Base-by-base conservation (phyloP, 2,329 filamentous ascomycete species). In the Myriosclerotinia scirpicola region DNA sequence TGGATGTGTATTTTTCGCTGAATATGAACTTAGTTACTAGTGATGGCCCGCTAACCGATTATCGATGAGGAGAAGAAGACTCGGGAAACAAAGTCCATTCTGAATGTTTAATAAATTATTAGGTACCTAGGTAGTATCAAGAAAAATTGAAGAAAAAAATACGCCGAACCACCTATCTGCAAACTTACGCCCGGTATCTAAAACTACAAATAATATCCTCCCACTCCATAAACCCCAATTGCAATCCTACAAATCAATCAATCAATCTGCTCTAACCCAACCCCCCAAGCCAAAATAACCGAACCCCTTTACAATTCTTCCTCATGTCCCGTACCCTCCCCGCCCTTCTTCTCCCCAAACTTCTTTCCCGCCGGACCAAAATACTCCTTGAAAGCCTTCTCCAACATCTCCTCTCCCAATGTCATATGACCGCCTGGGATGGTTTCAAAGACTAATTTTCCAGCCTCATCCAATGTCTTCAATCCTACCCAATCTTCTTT, bases 401-500 rank as follows among this genome's bases (percentile, higher is more conserved):
- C 84, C 74, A 98, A 76, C 40, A 89, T 77, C 72, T 90, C 81
- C 14, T 91, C 86, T 0, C 81, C 79, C 69, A 98, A 80, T 69
- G 88, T 80, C 93, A 99, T 98, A 80, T 99, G 95, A 34, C 86
- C 85, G 0, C 94, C 95, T 5, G 87, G 82, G 0, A 87, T 84
- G 2, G 82, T 87, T 76, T 87, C 82, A 78, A 97, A 97, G 66
- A 88, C 84, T 73, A 99, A 80, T 1, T 86, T 91, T 3, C 90
- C 91, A 80, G 90, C 90, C 77, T 89, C 80, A 79, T 97, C 93
- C 74, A 99, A 80, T 73, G 81, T 80, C 77, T 85, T 90, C 77
- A 99, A 80, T 0, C 95, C 95, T 38, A 99, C 80, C 95, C 95
- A 99, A 80, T 99, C 94, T 79, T 98, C 90, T 72, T 85, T 86